Evolutionary conservation across 441 rosid species (phyloP).

Genomic region (Arabidopsis lyrata): DNA sequence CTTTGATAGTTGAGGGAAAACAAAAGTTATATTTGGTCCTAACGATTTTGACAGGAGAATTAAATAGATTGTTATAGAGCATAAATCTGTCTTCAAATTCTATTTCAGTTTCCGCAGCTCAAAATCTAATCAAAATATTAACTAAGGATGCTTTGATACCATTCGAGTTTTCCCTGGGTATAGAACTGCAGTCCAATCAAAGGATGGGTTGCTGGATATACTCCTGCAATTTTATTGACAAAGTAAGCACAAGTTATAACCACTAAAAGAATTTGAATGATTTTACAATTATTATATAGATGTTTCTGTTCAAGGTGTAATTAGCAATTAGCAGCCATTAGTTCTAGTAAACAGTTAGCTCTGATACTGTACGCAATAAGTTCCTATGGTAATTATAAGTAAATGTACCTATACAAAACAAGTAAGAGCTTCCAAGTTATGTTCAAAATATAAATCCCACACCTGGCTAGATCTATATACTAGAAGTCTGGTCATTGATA

Average conservation of each 20-base stretch:
- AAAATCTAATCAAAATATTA: slow-evolving; percentile 6
- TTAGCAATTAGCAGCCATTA: slow-evolving; percentile 20
- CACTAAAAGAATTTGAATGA: slow-evolving; percentile 16
- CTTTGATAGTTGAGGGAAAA: not conserved
- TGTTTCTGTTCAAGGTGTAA: not conserved
- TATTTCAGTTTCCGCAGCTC: not conserved
- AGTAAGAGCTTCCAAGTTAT: slow-evolving; percentile 13
- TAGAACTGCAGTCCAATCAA: slow-evolving; percentile 86
- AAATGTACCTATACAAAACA: slow-evolving; percentile 14
- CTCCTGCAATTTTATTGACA: slow-evolving; percentile 56
- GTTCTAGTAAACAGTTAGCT: not conserved
- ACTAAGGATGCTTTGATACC: slow-evolving; percentile 49
- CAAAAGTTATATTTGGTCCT: not conserved
- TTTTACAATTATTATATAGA: not conserved
- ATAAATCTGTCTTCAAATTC: not conserved
- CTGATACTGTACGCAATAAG: slow-evolving; percentile 15
- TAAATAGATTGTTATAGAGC: not conserved
- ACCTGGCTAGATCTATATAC: not conserved
- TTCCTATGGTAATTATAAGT: not conserved
- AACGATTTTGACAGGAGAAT: not conserved
- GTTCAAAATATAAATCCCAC: slow-evolving; percentile 1
- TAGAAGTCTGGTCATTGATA: slow-evolving; percentile 1
- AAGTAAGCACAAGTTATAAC: slow-evolving; percentile 19
- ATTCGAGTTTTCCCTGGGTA: slow-evolving; percentile 88
- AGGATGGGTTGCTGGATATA: slow-evolving; percentile 82